Evolutionary conservation across 805 yeast species (phyloP).

Genomic region (Metschnikowia borealis): DNA sequence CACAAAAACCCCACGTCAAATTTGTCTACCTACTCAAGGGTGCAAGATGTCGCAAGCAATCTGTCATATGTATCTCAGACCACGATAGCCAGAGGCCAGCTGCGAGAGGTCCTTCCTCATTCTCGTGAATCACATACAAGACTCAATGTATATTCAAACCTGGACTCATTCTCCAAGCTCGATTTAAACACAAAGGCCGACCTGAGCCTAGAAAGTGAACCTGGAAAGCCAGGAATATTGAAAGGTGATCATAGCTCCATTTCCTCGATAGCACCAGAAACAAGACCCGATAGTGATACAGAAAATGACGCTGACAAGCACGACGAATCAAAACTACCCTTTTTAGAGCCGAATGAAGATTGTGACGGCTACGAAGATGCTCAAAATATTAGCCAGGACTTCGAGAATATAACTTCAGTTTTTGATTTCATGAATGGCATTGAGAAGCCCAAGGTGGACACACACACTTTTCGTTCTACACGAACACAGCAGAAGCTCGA

Average conservation of each 20-base stretch:
- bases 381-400: background rate
- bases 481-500: slow-evolving; percentile 34
- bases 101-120: background rate
- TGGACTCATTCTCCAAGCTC: background rate
- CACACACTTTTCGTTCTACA: slow-evolving; percentile 10
- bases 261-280: background rate
- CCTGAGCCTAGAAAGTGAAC: background rate
- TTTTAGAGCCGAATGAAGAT: background rate
- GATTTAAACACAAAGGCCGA: background rate
- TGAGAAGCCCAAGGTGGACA: background rate
- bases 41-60: background rate
- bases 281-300: background rate
- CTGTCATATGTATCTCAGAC: background rate
- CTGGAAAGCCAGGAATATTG: background rate
- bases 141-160: background rate
- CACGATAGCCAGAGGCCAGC: background rate
- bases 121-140: background rate
- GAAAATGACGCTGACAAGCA: background rate
- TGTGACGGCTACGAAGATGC: background rate
- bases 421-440: slow-evolving; percentile 11
- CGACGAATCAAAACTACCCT: background rate
- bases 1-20: background rate
- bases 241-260: background rate
- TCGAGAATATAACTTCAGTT: slow-evolving; percentile 6
- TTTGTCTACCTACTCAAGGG: background rate